Percentiles rank a stretch among this genome's conserved stretches.
These are phyloP conservation scores for Xylaria acuta DNA, from an alignment of 495 filamentous ascomycete genomes.

Conservation along the genomic window DNA sequence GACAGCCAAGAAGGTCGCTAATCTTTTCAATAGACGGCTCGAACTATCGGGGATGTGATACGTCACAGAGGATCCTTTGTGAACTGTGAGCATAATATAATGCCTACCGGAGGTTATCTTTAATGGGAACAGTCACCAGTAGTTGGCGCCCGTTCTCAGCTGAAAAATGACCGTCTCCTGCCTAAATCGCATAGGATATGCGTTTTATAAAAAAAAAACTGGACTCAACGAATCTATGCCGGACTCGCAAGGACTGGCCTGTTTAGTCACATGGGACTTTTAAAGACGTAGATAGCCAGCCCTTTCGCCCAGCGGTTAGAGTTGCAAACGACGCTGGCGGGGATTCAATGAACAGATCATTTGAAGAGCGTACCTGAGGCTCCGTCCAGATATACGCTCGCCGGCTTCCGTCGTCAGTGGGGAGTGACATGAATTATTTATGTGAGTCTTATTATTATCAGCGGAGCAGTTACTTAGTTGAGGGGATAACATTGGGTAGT, in stretches of 20 bases:
- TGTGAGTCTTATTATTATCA: slow-evolving; percentile 10
- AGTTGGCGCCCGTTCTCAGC: slow-evolving; percentile 16
- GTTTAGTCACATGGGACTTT: background rate
- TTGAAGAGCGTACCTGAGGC: background rate
- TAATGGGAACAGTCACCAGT: background rate
- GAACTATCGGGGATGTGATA: background rate
- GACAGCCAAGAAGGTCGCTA: background rate
- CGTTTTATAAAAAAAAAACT: slow-evolving; percentile 3
- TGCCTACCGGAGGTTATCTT: slow-evolving; percentile 5
- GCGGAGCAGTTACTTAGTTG: background rate
- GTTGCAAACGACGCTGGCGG: background rate
- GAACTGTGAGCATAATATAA: slow-evolving; percentile 1
- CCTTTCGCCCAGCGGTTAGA: background rate
- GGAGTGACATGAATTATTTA: background rate
- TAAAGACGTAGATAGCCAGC: background rate
- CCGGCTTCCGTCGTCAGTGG: background rate
- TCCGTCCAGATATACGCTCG: background rate
- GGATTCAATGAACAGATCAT: slow-evolving; percentile 1
- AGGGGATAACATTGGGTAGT: background rate
- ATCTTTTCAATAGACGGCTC: background rate
- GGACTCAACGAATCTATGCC: background rate
- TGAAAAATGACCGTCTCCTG: background rate
- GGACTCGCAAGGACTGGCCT: background rate
- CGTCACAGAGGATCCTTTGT: slow-evolving; percentile 6
- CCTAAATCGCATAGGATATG: slow-evolving; percentile 12